Evolutionary conservation across 2,329 filamentous ascomycete species (phyloP).

Genomic region (Fusarium devonianum): DNA sequence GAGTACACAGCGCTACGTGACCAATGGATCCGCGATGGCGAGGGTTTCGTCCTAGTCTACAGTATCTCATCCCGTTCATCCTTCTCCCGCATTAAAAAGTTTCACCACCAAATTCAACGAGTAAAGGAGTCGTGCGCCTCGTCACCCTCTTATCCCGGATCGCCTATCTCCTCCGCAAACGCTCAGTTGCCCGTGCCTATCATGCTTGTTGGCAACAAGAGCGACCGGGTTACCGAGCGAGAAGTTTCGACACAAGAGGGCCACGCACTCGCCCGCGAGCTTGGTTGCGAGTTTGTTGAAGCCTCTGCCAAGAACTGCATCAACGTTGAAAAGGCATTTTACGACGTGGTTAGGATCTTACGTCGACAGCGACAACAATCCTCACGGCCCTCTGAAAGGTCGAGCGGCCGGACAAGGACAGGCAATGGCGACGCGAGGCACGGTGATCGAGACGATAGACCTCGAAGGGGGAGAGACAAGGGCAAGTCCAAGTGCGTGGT

Average conservation of each 20-base stretch:
- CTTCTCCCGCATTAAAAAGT: conserved; percentile 92
- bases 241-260: conserved; percentile 98
- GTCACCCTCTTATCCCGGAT: conserved; percentile 79
- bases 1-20: conserved; percentile 97
- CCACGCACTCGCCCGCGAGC: conserved; percentile 85
- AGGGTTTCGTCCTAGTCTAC: conserved; percentile 97
- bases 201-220: conserved; percentile 99
- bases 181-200: conserved; percentile 80
- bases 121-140: conserved; percentile 90
- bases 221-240: conserved; percentile 92
- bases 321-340: conserved; percentile 98
- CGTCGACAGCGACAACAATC: conserved; percentile 77
- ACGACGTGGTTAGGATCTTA: conserved; percentile 92
- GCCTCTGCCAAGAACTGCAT: conserved; percentile 98
- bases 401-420: conserved; percentile 49
- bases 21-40: conserved; percentile 98
- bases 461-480: conserved; percentile 48
- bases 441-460: conserved; percentile 45
- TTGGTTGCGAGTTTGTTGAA: conserved; percentile 96
- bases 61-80: conserved; percentile 97
- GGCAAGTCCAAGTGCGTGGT: conserved; percentile 50
- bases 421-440: conserved; percentile 48
- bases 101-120: conserved; percentile 95
- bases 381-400: conserved; percentile 48
- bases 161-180: conserved; percentile 68